Evolutionary conservation across 805 yeast genomes (phyloP), one percentile per base, ranked within the genome.

Genomic region (Candida sanyiensis): DNA sequence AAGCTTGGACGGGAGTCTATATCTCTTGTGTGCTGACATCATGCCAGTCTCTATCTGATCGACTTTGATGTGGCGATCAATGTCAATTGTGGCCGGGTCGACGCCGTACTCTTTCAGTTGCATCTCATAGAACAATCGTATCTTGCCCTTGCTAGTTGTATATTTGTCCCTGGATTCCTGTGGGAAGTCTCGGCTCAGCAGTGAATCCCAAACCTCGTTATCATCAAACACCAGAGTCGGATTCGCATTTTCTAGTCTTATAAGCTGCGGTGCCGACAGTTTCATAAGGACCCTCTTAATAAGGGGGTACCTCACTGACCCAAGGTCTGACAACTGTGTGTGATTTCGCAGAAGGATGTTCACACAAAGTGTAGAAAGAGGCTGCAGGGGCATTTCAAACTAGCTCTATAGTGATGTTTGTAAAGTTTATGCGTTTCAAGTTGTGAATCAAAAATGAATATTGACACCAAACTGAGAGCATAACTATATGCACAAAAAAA

Each of bases 191-290:
- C 44, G 51, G 33, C 48, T 50, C 7, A 66, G 33, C 17, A 61
- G 40, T 3, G 46, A 39, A 4, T 39, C 39, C 71, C 71, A 66
- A 2, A 62, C 40, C 9, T 57, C 58, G 33, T 63, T 67, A 46
- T 65, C 70, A 27, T 66, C 69, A 31, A 66, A 53, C 1, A 64
- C 46, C 19, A 61, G 49, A 16, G 47, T 41, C 1, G 61, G 59
- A 40, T 63, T 64, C 3, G 36, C 40, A 17, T 38, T 35, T 40
- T 66, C 71, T 8, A 64, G 36, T 17, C 50, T 54, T 20, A 46
- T 38, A 10, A 66, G 35, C 32, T 64, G 71, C 9, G 55, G 56
- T 7, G 54, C 36, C 12, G 52, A 55, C 11, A 60, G 48, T 35
- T 57, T 56, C 27, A 45, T 38, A 17, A 65, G 45, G 1, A 61